Percentiles rank a stretch among this genome's conserved stretches.
Conservation (phyloP, 768 basidiomycete species). For the Steccherinum ochraceum region DNA sequence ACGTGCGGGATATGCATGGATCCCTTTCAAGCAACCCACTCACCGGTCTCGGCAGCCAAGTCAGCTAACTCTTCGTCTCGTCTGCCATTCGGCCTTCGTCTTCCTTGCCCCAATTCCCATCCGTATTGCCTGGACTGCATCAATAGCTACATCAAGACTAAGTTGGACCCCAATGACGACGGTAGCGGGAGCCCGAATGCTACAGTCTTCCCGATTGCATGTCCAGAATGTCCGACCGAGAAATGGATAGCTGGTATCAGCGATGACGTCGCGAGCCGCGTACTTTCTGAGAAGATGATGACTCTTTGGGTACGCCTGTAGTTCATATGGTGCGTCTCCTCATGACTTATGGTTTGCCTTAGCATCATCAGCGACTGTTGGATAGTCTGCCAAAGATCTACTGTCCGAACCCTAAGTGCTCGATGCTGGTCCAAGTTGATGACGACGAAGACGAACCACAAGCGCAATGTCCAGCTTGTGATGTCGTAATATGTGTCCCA, state of each 20-base stretch:
- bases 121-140: conserved; percentile 32
- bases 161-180: conserved; percentile 28
- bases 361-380: conserved; percentile 31
- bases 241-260: conserved; percentile 29
- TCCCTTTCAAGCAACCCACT: conserved; percentile 27
- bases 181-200: conserved; percentile 21
- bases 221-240: conserved; percentile 29
- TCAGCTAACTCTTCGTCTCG: conserved; percentile 29
- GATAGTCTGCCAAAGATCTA: conserved; percentile 29
- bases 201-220: conserved; percentile 31
- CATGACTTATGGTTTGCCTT: background rate
- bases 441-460: conserved; percentile 28
- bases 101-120: conserved; percentile 30
- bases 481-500: conserved; percentile 26
- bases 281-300: conserved; percentile 28
- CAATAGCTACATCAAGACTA: conserved; percentile 27
- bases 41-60: conserved; percentile 25
- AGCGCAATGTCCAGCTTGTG: conserved; percentile 29
- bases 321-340: background rate
- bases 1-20: conserved; percentile 35
- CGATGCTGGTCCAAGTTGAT: conserved; percentile 27
- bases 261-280: conserved; percentile 27
- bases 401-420: conserved; percentile 33
- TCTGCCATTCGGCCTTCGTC: conserved; percentile 27
- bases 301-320: conserved; percentile 25